These are phyloP conservation scores for Chaetothyriales sp. DNA, from an alignment of 2,329 filamentous ascomycete genomes.

Conservation along the genomic window DNA sequence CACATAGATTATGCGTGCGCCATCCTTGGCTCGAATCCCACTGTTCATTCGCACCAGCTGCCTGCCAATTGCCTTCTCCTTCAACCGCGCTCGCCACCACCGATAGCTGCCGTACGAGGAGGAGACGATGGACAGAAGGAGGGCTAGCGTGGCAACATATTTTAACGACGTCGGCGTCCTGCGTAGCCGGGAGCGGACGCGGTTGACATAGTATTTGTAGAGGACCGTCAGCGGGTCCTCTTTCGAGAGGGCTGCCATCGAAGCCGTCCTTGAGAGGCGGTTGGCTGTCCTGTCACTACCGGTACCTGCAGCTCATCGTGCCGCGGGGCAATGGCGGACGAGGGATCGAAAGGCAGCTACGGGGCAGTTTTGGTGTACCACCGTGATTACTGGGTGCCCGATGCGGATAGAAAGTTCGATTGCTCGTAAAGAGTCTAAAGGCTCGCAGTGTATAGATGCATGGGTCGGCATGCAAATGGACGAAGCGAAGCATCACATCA, in stretches of 20 bases:
- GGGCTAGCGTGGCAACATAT: slow-evolving; percentile 58
- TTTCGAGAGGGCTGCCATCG: slow-evolving; percentile 80
- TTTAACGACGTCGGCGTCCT: slow-evolving; percentile 55
- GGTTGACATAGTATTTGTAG: slow-evolving; percentile 40
- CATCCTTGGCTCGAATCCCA: slow-evolving; percentile 84
- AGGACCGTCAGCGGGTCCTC: slow-evolving; percentile 54
- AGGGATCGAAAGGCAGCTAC: neutral
- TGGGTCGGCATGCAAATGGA: neutral
- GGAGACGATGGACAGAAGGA: slow-evolving; percentile 64
- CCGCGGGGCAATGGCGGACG: neutral
- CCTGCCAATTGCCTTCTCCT: slow-evolving; percentile 67
- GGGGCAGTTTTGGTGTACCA: neutral
- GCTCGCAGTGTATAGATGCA: neutral
- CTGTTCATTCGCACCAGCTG: slow-evolving; percentile 81
- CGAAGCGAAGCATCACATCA: neutral
- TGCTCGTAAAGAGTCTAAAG: neutral
- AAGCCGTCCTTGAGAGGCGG: slow-evolving; percentile 3
- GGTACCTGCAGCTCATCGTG: neutral
- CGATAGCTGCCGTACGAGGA: slow-evolving; percentile 63
- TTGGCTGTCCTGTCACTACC: neutral
- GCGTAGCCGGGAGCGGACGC: slow-evolving; percentile 38
- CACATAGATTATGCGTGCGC: slow-evolving; percentile 85
- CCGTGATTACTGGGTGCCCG: neutral
- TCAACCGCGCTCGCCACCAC: slow-evolving; percentile 57
- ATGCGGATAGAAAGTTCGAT: neutral